These are phyloP conservation scores for Sporothrix mexicana DNA, from an alignment of 2,329 filamentous ascomycete genomes.

Conservation along the genomic window DNA sequence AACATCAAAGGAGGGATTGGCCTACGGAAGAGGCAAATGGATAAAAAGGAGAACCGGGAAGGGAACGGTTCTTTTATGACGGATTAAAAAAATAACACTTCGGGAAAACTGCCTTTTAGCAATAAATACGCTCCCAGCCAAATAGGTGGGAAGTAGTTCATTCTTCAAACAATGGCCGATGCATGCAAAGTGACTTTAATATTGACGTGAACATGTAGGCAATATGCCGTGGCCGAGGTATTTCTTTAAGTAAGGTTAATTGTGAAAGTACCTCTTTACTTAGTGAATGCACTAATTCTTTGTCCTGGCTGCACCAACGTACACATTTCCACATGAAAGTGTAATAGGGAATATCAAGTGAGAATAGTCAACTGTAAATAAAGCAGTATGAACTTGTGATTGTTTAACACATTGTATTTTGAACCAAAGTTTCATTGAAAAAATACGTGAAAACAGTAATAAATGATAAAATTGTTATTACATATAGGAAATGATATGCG, in stretches of 20 bases:
- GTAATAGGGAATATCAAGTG: no score
- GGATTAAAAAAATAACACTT: slow-evolving; percentile 13
- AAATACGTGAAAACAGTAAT: no score
- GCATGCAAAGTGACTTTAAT: neutral
- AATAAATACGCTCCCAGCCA: slow-evolving; percentile 14
- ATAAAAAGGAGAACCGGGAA: slow-evolving; percentile 11
- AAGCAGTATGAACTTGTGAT: no score
- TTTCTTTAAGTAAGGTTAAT: no score
- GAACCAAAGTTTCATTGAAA: no score
- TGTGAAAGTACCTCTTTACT: no score
- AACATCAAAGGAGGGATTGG: neutral
- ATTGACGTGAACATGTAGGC: neutral
- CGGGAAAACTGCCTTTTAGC: slow-evolving; percentile 20
- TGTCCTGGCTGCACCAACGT: no score
- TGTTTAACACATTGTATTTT: no score
- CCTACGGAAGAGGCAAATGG: slow-evolving; percentile 15
- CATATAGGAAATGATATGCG: neutral
- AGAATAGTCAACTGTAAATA: no score
- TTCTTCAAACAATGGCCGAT: neutral
- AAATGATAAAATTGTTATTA: neutral
- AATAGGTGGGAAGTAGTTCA: slow-evolving; percentile 19
- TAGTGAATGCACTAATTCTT: no score
- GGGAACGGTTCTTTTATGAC: slow-evolving; percentile 21
- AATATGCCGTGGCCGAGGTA: no score
- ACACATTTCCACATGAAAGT: no score